Percentiles rank a stretch among this genome's conserved stretches.
phyloP scores from a whole-genome alignment of 2,329 filamentous ascomycete species.

The Pyrenophora seminiperda region DNA sequence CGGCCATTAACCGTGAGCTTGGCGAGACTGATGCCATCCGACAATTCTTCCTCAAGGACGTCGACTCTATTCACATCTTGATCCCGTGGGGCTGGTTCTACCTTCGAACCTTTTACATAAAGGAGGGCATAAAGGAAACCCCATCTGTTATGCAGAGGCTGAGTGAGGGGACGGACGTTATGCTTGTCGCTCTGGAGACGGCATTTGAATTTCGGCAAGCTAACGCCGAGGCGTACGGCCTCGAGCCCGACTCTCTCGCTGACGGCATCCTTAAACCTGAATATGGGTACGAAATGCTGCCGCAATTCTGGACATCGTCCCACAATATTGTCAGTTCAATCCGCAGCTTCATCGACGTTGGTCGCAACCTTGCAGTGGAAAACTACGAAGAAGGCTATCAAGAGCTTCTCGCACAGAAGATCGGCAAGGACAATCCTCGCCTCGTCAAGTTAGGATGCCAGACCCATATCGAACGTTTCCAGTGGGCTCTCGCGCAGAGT shows the following conservation, averaged over 20 bases:
- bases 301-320: constrained; percentile 85
- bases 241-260: constrained; percentile 66
- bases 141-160: constrained; percentile 52
- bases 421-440: constrained; percentile 50
- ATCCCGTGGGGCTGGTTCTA: constrained; percentile 71
- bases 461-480: constrained; percentile 63
- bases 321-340: constrained; percentile 50
- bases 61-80: constrained; percentile 73
- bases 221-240: constrained; percentile 73
- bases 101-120: constrained; percentile 76
- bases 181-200: constrained; percentile 66
- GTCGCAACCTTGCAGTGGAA: constrained; percentile 49
- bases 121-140: constrained; percentile 65
- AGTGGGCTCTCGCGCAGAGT: constrained; percentile 61
- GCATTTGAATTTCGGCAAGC: constrained; percentile 73
- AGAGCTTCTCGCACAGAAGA: constrained; percentile 52
- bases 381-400: constrained; percentile 46
- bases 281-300: constrained; percentile 69
- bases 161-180: constrained; percentile 76
- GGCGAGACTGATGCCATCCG: constrained; percentile 80
- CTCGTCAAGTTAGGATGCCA: constrained; percentile 64
- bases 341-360: constrained; percentile 48
- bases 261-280: constrained; percentile 51
- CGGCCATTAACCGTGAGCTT: constrained; percentile 64
- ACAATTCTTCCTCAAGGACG: constrained; percentile 75